Base-by-base conservation (phyloP, 2,329 filamentous ascomycete species). In the Aspergillus calidoustus region DNA sequence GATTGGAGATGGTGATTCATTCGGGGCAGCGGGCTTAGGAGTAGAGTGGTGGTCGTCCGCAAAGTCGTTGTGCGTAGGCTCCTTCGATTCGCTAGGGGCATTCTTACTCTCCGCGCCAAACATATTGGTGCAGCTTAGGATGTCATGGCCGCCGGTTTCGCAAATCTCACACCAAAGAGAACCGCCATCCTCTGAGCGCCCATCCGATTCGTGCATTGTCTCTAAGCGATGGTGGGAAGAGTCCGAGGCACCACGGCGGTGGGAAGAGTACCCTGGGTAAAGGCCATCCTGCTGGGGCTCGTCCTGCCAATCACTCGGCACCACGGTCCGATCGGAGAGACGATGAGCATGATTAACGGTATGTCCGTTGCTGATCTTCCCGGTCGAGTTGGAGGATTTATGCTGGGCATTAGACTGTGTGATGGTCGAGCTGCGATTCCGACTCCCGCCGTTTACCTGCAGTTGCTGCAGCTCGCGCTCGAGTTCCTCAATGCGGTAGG, bases 151-250 rank as follows among this genome's bases (percentile, higher is more conserved):
- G 51, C 87, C 85, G 38, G 91, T 91, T 80, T 97, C 93, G 79
- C 94, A 98, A 64, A 98, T 95, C 79, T 98, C 95, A 78, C 94
- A 98, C 91, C 91, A 96, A 65, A 93, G 84, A 17, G 84, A 86
- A 74, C 87, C 91, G 69, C 84, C 88, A 73, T 93, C 91, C 44
- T 90, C 91, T 23, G 90, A 91, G 76, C 89, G 73, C 34, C 69
- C 70, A 54, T 79, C 78, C 4, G 74, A 74, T 66, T 78, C 79
- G 44, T 73, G 79, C 76, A 76, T 80, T 25, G 72, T 73, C 65
- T 75, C 74, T 23, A 79, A 65, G n/a, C 73, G 75, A 19, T 65
- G 68, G 53, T 71, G 68, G 31, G 72, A 71, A 11, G 71, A 66
- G 57, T 69, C 71, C 15, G 72, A 71, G 22, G 62, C 47, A 34